These are phyloP conservation scores for Ogataea salicorniae DNA, from an alignment of 805 yeast genomes.

Conservation along the genomic window DNA sequence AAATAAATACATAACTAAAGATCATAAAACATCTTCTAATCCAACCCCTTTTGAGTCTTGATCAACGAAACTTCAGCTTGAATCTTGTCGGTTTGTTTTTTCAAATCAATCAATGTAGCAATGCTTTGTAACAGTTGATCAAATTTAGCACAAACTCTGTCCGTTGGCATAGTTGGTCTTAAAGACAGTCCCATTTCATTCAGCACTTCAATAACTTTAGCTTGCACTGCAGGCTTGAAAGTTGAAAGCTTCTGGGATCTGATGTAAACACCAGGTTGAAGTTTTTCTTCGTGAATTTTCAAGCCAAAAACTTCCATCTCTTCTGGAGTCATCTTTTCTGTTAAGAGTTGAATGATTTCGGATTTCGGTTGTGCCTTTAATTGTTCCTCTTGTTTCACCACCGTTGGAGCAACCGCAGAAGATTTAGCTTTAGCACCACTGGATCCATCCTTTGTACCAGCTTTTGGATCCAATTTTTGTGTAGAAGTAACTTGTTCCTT, in stretches of 20 bases:
- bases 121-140: slow-evolving; percentile 71
- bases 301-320: slow-evolving; percentile 87
- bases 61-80: slow-evolving; percentile 66
- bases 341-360: slow-evolving; percentile 34
- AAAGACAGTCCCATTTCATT: slow-evolving; percentile 77
- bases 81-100: slow-evolving; percentile 80
- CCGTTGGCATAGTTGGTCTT: slow-evolving; percentile 85
- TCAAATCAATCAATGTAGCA: slow-evolving; percentile 70
- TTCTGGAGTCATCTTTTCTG: slow-evolving; percentile 58
- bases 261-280: slow-evolving; percentile 75
- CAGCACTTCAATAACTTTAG: slow-evolving; percentile 53
- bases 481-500: slow-evolving; percentile 12
- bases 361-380: slow-evolving; percentile 12
- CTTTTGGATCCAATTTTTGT: too few species aligned
- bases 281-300: slow-evolving; percentile 66
- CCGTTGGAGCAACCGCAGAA: background rate
- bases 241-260: slow-evolving; percentile 76
- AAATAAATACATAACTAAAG: background rate
- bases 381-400: background rate
- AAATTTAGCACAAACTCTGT: slow-evolving; percentile 66
- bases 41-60: slow-evolving; percentile 29
- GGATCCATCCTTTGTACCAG: too few species aligned
- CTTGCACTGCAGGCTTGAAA: slow-evolving; percentile 71
- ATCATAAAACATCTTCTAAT: background rate
- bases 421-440: background rate